Evolutionary conservation across 305 asterid species (phyloP), one percentile per base, ranked within the genome.

Genomic region (Fraxinus greggii): DNA sequence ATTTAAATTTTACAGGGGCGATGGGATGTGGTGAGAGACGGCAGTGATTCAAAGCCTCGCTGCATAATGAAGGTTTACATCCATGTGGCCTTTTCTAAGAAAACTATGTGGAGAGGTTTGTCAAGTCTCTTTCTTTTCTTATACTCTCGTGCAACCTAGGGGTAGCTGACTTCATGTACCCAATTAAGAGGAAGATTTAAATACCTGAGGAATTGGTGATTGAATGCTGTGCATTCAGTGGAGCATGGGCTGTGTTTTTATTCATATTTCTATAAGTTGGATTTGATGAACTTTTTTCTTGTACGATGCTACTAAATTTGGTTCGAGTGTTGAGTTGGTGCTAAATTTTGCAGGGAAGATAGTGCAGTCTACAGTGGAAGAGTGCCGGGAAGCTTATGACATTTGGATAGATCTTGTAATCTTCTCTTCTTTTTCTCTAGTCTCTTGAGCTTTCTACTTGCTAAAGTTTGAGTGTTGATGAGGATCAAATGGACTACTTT

Each of bases 31-130:
- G 86, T 88, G 83, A 86, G 86, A 85, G 93, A 84, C 73, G 89
- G 78, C 73, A 83, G 83, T 85, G 92, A 80, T 83, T 87, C 91
- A 48, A 85, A 79, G 32, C 87, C 82, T 78, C 88, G 94, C 77
- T 96, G 98, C 88, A 75, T 81, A 77, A 80, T 96, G 89, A 92
- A 90, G 88, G 92, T 93, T 76, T 94, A 93, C 83, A 81, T 85
- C 85, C 88, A 90, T 75, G 96, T 96, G 77, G 92, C 93, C 67
- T 96, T 96, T 85, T 90, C 97, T 82, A 96, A 91, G 94, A 92
- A 84, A 88, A 94, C 99, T 79, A 92, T 96, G 93, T 94, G 91
- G 88, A 96, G 87, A 94, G 99, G 99, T 96, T 84, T 79, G 90
- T 56, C 75, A 70, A 69, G 79, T 32, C 77, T 4, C 28, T 78